Conservation (phyloP, 306 rosid species). For the Lathyrus oleraceus region DNA sequence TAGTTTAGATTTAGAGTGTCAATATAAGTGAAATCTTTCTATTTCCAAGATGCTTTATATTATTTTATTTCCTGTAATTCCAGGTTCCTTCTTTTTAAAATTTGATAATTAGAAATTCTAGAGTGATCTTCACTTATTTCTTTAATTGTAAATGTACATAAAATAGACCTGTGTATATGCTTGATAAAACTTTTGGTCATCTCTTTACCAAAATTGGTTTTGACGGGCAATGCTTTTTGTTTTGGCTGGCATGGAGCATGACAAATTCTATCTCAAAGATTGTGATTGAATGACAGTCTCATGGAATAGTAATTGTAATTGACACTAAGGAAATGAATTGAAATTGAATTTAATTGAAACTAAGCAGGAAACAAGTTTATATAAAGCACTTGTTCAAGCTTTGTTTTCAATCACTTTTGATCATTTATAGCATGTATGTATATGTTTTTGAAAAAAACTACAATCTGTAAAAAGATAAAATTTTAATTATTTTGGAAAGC, state of each 20-base stretch:
- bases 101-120: not conserved
- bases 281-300: constrained; percentile 8
- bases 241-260: constrained; percentile 9
- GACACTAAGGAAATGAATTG: constrained; percentile 1
- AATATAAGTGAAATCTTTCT: not conserved
- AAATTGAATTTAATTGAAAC: constrained; percentile 17
- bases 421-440: not conserved
- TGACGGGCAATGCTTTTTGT: not conserved
- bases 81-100: constrained; percentile 22
- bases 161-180: not conserved
- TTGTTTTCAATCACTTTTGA: not conserved
- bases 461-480: not conserved
- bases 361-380: constrained; percentile 1
- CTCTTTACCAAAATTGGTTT: not conserved
- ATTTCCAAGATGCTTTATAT: constrained; percentile 4
- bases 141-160: not conserved
- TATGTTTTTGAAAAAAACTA: not conserved
- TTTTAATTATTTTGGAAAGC: not conserved
- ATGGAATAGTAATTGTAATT: not conserved
- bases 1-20: constrained; percentile 14
- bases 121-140: not conserved
- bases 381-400: not conserved
- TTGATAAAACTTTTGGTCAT: not conserved
- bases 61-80: constrained; percentile 11
- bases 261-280: constrained; percentile 5